Base-by-base conservation (phyloP, 805 yeast genomes). In the Schwanniomyces polymorphus region DNA sequence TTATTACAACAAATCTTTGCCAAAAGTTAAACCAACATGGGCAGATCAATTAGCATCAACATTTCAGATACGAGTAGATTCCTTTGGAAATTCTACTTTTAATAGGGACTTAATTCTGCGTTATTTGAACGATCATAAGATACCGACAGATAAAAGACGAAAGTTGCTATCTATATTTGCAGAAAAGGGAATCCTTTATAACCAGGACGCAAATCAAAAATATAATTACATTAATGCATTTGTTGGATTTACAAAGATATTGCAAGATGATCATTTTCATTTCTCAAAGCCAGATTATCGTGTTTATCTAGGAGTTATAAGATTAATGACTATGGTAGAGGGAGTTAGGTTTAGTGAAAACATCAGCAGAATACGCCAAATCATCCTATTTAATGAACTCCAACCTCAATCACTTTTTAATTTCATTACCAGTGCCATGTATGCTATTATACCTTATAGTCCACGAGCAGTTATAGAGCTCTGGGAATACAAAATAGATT, bases 31-130 rank as follows among this genome's bases (percentile, higher is more conserved):
- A 4, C 28, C 14, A 11, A 41, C 58, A 9, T 63, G 67, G 65
- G 56, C 60, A 9, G 70, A 66, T 42, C 45, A 46, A 2, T 50
- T 62, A 26, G 60, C 58, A 42, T 45, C 54, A 2, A 62, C 70
- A 1, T 47, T 63, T 23, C 63, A 60, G 47, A 52, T 65, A 23
- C 41, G 54, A 12, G 26, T 7, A 2, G 44, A 53, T 23, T 40
- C 43, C 4, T 35, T 48, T 26, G 56, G 51, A 1, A 35, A 31
- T 7, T 11, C 53, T 6, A 34, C 18, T 10, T 46, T 52, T 38
- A 56, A 61, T 48, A 44, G 42, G 8, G 27, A 42, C 3, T 38
- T 39, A 1, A 49, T 65, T 4, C 27, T 44, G 9, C 31, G 39
- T 21, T 66, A 44, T 43, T 44, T 69, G 38, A 41, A 44, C 7